phyloP scores from a whole-genome alignment of 495 filamentous ascomycete genomes.

The Penicillium parvum region DNA sequence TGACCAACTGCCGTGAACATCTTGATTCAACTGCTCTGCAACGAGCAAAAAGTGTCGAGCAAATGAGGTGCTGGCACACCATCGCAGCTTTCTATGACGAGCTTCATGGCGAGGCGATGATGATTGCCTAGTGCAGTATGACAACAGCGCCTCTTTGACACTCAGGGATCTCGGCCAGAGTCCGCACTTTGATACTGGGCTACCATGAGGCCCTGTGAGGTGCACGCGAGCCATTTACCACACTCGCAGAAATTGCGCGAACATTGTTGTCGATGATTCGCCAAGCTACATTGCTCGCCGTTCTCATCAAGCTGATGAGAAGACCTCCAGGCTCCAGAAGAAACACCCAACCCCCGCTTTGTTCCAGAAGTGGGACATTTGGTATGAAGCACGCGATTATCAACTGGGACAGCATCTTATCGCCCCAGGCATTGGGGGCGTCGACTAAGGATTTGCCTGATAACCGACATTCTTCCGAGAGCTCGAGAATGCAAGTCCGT shows the following conservation, averaged over 20 bases:
- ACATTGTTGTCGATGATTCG: constrained; percentile 6
- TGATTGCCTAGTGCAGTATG: constrained; percentile 7
- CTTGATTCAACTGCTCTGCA: too few relatives aligned
- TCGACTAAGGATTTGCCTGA: too few relatives aligned
- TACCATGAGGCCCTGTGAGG: not conserved
- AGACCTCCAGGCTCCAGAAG: not conserved
- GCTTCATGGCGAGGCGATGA: constrained; percentile 7
- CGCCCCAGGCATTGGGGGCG: too few relatives aligned
- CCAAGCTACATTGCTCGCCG: not conserved
- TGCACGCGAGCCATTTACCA: not conserved
- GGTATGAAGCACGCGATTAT: constrained; percentile 1
- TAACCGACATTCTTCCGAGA: too few relatives aligned
- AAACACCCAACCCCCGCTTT: not conserved
- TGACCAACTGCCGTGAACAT: too few relatives aligned
- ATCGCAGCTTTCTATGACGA: constrained; percentile 22
- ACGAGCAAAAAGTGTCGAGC: too few relatives aligned
- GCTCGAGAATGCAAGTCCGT: too few relatives aligned
- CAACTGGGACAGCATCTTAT: too few relatives aligned
- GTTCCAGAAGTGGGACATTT: not conserved
- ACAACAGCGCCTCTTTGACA: not conserved
- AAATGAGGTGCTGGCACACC: constrained; percentile 24
- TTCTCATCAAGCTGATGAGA: not conserved
- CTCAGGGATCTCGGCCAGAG: not conserved
- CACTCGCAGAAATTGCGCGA: constrained; percentile 18
- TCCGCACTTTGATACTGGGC: not conserved